Evolutionary conservation across 352 stramenopile genomes (phyloP), one percentile per base, ranked within the genome.

Genomic region (Pythium sp.): DNA sequence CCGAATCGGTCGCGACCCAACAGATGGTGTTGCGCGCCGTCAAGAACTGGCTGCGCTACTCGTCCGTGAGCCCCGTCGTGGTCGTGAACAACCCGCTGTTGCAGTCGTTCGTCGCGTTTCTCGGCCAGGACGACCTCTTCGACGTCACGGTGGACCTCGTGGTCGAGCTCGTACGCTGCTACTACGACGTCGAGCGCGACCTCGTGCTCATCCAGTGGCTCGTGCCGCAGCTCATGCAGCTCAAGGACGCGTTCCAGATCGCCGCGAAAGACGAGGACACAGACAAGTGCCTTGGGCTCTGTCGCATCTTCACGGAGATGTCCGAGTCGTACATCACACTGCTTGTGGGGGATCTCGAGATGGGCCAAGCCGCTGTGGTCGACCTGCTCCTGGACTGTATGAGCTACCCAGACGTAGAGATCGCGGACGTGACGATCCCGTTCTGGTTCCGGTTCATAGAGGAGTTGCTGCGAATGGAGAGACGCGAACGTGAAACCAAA

Each of bases 251-350:
- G n/a, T 93, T 95, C 73, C 71, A 67, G 6, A 26, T 61, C 3
- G 87, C 86, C 0, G 83, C 75, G 3, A 55, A 73, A 22, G 75
- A 80, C 0, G 88, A 97, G 59, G 78, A 97, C 58, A 82, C 81
- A 26, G 89, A 97, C 65, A 74, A 82, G 56, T 93, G 82, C 59
- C 60, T 91, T 14, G 88, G 87, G 0, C 76, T 98, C 5, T 95
- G 88, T 65, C 81, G 91, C 15, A 83, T 98, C 51, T 98, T 98
- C 65, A 97, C 92, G 0, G 92, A 98, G 67, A 93, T 96, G 75
- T 86, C 81, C 11, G 92, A 98, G 57, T 82, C 82, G 15, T 97
- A 95, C 72, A 76, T 97, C 57, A 72, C 87, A 38, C 58, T 97
- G 58, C 71, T 97, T 9, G 43, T 97, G n/a, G 75, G 80, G 2